Percentiles rank a stretch among this genome's conserved stretches.
These are phyloP conservation scores for Penicillium dipodomyicola DNA, from an alignment of 495 filamentous ascomycete species.

Conservation along the genomic window DNA sequence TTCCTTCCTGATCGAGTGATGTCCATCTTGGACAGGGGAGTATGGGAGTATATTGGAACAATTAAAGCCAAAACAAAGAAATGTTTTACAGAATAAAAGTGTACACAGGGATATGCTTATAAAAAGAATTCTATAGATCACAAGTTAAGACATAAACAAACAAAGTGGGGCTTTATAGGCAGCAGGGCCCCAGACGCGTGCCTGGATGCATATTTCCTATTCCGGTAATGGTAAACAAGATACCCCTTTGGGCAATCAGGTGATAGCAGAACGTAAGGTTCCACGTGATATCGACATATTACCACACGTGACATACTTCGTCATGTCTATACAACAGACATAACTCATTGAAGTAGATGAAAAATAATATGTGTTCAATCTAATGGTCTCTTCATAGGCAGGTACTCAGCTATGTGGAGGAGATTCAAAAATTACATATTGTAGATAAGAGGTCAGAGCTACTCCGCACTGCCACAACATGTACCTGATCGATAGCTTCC, in stretches of 20 bases:
- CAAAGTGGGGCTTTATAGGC: constrained; percentile 25
- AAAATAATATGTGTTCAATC: background rate
- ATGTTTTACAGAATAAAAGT: background rate
- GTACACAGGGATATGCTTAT: constrained; percentile 9
- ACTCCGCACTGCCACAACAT: background rate
- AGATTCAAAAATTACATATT: background rate
- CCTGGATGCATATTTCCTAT: constrained; percentile 13
- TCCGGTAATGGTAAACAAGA: constrained; percentile 28
- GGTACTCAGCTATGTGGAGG: background rate
- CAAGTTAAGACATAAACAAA: constrained; percentile 30
- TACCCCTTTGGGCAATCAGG: constrained; percentile 25
- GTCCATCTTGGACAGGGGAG: constrained; percentile 22
- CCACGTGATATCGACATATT: background rate
- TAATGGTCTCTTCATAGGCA: background rate
- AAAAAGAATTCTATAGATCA: constrained; percentile 24
- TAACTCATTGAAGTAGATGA: background rate
- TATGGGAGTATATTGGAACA: background rate
- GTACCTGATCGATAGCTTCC: background rate
- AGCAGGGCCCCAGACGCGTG: constrained; percentile 22
- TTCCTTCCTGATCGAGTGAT: constrained; percentile 34
- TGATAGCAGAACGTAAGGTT: background rate
- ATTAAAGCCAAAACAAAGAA: background rate
- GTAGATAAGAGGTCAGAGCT: background rate
- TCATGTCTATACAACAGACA: background rate
- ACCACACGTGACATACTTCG: background rate